Evolutionary conservation across 2,329 filamentous ascomycete genomes (phyloP), one percentile per base, ranked within the genome.

Genomic region (Nigrograna mackinnonii): DNA sequence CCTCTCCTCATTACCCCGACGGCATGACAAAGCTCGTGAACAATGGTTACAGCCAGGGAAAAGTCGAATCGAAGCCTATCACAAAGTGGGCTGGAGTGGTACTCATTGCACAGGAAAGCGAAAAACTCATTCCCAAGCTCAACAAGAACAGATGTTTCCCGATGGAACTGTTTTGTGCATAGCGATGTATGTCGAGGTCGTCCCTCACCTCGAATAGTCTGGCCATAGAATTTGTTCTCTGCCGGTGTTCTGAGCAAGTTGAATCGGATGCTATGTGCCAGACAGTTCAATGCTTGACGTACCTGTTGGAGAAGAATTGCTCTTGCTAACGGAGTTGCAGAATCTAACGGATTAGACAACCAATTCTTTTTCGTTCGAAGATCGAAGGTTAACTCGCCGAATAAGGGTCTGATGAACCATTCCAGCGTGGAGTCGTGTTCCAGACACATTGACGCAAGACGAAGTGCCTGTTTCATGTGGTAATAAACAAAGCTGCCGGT

Each of bases 21-120:
- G 19, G 64, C 64, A 50, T 69, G 66, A 3, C 54, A 50, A 20
- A 68, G 42, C 36, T 69, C 66, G 37, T 69, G 66, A 4, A 67
- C 46, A 3, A 68, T 36, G 1, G 57, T 57, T 6, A 47, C 42
- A 2, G 62, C 66, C 4, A 67, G 49, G 9, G 55, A 54, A 31
- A 69, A 69, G 19, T 68, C 64, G 37, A 64, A 63, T 1, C 64
- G 63, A 42, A 63, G 60, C 26, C 52, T 56, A 6, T 60, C 58
- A 37, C 60, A 62, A 3, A 41, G 49, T 6, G 50, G 50, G 13
- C 47, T 38, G 5, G 26, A 35, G 30, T 66, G 65, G 1, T 62
- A 48, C 18, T 50, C 33, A 2, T 42, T 22, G 30, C 9, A 28
- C 24, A 28, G 24, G 24, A 28, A 28, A 3, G 41, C 12, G n/a